phyloP scores from a whole-genome alignment of 371 early-diverging fungal species.

The Zopfochytrium polystomum region DNA sequence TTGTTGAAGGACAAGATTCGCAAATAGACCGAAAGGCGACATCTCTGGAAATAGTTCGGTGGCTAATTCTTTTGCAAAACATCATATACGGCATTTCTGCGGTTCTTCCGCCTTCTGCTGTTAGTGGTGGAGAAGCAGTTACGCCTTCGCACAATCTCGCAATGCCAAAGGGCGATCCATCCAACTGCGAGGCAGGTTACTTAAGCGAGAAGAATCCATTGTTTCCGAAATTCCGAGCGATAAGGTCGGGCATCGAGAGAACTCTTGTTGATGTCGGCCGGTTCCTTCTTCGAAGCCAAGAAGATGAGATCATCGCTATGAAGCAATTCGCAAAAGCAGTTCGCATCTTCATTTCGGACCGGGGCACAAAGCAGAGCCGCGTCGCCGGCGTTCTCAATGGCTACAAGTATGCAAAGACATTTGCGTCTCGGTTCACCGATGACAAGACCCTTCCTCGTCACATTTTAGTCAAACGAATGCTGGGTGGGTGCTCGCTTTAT shows the following conservation, averaged over 20 bases:
- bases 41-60: constrained; percentile 23
- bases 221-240: not conserved
- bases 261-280: constrained; percentile 6
- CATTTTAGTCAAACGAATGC: constrained; percentile 49
- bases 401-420: constrained; percentile 60
- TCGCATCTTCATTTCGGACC: constrained; percentile 57
- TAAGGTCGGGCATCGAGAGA: constrained; percentile 7
- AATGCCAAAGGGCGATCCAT: not conserved
- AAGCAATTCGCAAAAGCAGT: constrained; percentile 64
- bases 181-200: constrained; percentile 10
- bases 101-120: constrained; percentile 24
- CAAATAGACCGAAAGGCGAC: constrained; percentile 2
- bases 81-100: constrained; percentile 15
- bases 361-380: constrained; percentile 59
- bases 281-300: constrained; percentile 37
- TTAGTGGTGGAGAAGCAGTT: not conserved
- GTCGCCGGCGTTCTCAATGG: constrained; percentile 52
- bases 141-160: not conserved
- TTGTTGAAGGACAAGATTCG: constrained; percentile 38
- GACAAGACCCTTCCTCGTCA: constrained; percentile 22
- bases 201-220: constrained; percentile 26
- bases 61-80: constrained; percentile 51
- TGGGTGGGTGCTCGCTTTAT: constrained; percentile 22
- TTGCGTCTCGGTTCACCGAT: constrained; percentile 28
- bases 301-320: constrained; percentile 75